Percentiles rank a stretch among this genome's conserved stretches.
These are phyloP conservation scores for Mallotus repandus DNA, from an alignment of 441 rosid genomes.

Conservation along the genomic window DNA sequence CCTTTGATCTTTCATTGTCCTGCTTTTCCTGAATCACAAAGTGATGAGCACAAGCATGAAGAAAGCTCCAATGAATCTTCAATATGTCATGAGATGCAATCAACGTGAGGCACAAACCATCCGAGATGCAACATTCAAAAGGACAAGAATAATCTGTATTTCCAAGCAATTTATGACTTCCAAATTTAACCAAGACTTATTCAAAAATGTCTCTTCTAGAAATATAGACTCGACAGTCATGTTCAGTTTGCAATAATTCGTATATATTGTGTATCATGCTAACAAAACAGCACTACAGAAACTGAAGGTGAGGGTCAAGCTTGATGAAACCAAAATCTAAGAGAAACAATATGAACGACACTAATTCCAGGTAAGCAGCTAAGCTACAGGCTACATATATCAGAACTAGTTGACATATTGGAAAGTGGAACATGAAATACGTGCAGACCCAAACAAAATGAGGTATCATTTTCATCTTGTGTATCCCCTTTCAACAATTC, in stretches of 20 bases:
- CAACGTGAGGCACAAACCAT: no score
- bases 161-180: neutral
- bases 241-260: neutral
- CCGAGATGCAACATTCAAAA: neutral
- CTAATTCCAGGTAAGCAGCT: neutral
- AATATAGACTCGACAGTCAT: neutral
- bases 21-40: conserved; percentile 38
- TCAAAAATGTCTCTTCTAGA: neutral
- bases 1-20: conserved; percentile 23
- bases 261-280: no score
- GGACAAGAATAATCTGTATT: neutral
- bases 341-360: neutral
- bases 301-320: neutral
- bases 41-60: neutral
- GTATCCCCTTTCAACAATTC: neutral
- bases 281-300: neutral
- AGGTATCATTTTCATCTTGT: neutral
- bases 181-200: neutral
- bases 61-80: neutral
- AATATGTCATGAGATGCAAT: neutral
- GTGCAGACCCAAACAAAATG: neutral
- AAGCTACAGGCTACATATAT: neutral
- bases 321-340: neutral
- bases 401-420: neutral
- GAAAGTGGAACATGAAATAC: neutral